Evolutionary conservation across 768 basidiomycete species (phyloP).

Genomic region (Hericium erinaceus): DNA sequence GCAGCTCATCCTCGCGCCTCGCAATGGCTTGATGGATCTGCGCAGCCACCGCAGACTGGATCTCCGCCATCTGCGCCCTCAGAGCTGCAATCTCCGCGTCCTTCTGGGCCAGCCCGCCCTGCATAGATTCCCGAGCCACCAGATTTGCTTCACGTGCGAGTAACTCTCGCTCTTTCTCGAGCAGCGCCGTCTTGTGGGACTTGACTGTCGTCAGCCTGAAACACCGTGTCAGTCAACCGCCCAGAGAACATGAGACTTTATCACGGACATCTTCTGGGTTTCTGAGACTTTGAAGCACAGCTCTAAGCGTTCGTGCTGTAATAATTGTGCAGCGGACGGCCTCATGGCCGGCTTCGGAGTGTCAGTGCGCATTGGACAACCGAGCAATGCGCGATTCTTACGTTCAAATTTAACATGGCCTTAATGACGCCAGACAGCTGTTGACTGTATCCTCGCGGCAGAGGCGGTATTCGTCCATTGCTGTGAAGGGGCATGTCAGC

Average conservation of each 20-base stretch:
- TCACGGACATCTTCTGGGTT: conserved; percentile 67
- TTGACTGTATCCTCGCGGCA: conserved; percentile 78
- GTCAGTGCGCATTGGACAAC: neutral
- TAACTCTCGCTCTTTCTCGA: conserved; percentile 58
- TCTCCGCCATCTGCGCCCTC: conserved; percentile 20
- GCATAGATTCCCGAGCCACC: conserved; percentile 44
- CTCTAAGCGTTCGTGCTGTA: conserved; percentile 71
- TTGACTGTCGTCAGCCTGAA: conserved; percentile 58
- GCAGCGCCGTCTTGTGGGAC: conserved; percentile 44
- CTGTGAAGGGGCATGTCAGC: neutral
- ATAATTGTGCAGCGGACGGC: conserved; percentile 70
- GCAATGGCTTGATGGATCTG: conserved; percentile 46
- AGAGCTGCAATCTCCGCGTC: conserved; percentile 49
- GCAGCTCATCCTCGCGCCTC: conserved; percentile 60
- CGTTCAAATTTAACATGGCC: conserved; percentile 81
- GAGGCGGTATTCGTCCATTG: conserved; percentile 74
- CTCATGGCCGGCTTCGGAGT: conserved; percentile 68
- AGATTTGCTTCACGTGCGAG: conserved; percentile 44
- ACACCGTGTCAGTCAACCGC: neutral
- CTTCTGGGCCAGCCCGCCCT: conserved; percentile 43
- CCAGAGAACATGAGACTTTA: neutral
- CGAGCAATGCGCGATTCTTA: conserved; percentile 24
- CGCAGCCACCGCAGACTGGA: conserved; percentile 17
- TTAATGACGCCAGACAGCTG: conserved; percentile 67
- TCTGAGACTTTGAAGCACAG: conserved; percentile 65